Evolutionary conservation across 495 filamentous ascomycete species (phyloP).

Genomic region (Symbiotaphrina buchneri): DNA sequence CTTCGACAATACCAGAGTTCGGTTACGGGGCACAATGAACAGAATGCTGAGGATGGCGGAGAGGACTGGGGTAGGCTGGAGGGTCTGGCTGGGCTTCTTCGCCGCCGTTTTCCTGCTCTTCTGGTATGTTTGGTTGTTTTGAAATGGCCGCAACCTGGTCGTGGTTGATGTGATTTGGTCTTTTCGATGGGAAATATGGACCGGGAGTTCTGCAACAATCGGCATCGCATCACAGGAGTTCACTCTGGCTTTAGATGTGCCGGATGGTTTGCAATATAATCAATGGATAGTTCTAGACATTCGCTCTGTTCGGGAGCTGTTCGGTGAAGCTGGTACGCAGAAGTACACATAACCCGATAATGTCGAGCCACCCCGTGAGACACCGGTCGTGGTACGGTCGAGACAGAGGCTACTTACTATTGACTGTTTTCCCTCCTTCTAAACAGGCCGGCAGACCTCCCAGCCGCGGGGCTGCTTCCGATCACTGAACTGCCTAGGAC

Average conservation of each 20-base stretch:
- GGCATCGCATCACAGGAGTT: no score
- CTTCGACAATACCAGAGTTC: conserved; percentile 64
- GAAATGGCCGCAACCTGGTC: neutral
- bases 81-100: conserved; percentile 79
- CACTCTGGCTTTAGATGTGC: no score
- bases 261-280: no score
- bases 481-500: neutral
- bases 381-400: no score
- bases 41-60: conserved; percentile 93
- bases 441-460: neutral
- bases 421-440: no score
- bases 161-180: neutral
- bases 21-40: conserved; percentile 82
- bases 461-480: neutral
- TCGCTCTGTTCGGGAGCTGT: no score
- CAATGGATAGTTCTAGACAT: no score
- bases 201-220: no score
- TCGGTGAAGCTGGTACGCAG: no score
- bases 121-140: conserved; percentile 63
- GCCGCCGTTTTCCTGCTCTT: conserved; percentile 58
- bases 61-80: conserved; percentile 81
- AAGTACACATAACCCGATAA: no score
- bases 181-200: neutral
- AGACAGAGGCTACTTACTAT: no score
- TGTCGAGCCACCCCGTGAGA: no score